Evolutionary conservation across 352 stramenopile species (phyloP), one percentile per base, ranked within the genome.

Genomic region (Globisporangium mamillatum): DNA sequence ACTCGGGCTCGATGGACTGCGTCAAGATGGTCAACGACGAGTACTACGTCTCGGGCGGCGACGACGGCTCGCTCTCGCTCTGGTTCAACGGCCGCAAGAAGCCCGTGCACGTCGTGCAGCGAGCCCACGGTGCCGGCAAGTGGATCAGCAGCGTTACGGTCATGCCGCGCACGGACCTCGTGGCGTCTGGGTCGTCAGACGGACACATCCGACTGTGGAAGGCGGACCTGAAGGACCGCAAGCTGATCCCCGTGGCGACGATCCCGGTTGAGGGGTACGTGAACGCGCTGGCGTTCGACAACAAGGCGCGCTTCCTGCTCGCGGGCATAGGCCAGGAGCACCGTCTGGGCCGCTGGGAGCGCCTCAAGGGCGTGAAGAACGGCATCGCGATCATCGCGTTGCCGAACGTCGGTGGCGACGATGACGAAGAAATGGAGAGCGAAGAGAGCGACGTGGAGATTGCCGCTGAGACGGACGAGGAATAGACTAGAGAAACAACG

Each of bases 61-160:
- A 98, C 68, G 89, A 97, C 55, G 95, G 88, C 34, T 91, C 83
- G 41, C 76, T 98, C 29, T 88, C 87, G 52, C 84, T 98, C 34
- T 98, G 95, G 92, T 97, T 94, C 69, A 96, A 94, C 54, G 88
- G 88, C 36, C 93, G 96, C 52, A 98, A 98, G 76, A 98, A 98
- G 73, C 93, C 95, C 7, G 86, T 97, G 25, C 84, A 76, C 60
- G 81, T 93, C 22, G 77, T 98, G 7, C 67, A 72, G 20, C 78
- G 89, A 56, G 94, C 93, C n/a, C 95, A 98, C 70, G 88, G 80
- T n/a, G 74, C 68, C 25, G 89, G 87, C 64, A 87, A 92, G 55
- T 98, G 93, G 93, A 94, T 98, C 65, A 94, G 77, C 69, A 93
- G 84, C 66, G 69, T 98, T 25, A 86, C 93, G 18, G 90, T 97